phyloP scores from a whole-genome alignment of 2,329 filamentous ascomycete species.

The Pseudogymnoascus sp. region DNA sequence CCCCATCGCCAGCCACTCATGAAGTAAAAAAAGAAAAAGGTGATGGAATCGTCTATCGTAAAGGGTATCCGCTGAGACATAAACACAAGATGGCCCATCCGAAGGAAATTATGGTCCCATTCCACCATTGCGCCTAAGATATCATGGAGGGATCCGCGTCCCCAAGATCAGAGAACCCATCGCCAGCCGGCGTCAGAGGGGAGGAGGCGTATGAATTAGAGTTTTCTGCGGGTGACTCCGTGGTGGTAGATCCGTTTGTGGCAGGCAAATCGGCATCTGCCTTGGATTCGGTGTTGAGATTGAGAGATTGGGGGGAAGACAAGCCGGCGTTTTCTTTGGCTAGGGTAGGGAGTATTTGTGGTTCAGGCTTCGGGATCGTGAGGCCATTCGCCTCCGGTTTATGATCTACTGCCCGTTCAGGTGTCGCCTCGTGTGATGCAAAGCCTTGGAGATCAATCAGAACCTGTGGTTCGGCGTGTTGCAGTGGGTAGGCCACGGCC shows the following conservation, averaged over 20 bases:
- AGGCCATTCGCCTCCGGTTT: neutral
- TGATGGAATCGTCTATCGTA: neutral
- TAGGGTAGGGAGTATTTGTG: neutral
- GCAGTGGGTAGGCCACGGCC: neutral
- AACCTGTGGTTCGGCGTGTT: neutral
- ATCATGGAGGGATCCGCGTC: neutral
- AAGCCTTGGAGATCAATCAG: neutral
- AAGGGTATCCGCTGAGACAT: neutral
- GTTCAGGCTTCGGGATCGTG: neutral
- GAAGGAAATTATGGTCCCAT: neutral
- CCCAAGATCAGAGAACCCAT: neutral
- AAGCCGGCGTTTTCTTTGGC: neutral
- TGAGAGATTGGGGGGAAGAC: neutral
- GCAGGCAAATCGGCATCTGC: neutral
- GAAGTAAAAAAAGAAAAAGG: neutral
- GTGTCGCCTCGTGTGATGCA: neutral
- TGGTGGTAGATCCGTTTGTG: neutral
- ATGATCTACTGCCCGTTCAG: neutral
- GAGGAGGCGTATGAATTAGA: neutral
- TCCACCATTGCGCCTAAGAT: neutral
- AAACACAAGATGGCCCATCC: neutral
- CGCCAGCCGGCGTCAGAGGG: neutral
- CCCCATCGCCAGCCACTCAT: neutral
- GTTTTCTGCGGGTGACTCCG: neutral
- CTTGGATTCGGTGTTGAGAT: neutral